These are phyloP conservation scores for Wickerhamiella spandovensis DNA, from an alignment of 805 yeast species.

Conservation along the genomic window DNA sequence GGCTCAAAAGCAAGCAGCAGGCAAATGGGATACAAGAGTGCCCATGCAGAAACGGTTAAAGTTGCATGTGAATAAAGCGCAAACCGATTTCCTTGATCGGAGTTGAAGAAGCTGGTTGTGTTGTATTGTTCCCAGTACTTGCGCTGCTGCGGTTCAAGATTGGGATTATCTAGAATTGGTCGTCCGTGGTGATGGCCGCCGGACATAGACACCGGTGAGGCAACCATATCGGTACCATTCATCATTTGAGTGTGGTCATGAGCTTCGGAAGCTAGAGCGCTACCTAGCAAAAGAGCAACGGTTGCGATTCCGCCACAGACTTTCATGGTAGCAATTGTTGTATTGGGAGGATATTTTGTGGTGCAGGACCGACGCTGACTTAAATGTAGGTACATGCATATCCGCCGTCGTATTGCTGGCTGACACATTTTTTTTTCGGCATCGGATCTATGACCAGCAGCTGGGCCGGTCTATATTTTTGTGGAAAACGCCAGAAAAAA, in stretches of 20 bases:
- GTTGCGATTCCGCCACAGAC: neutral
- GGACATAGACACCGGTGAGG: slow-evolving; percentile 14
- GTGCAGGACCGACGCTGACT: neutral
- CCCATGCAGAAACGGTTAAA: slow-evolving; percentile 31
- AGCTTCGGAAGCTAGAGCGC: neutral
- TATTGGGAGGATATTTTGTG: neutral
- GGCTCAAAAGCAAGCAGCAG: slow-evolving; percentile 49
- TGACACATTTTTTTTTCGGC: neutral
- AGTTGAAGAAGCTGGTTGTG: slow-evolving; percentile 53
- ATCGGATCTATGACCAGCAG: neutral
- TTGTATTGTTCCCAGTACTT: slow-evolving; percentile 68
- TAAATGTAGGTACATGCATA: neutral
- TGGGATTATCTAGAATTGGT: slow-evolving; percentile 43
- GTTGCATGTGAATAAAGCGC: slow-evolving; percentile 44
- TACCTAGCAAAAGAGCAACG: neutral
- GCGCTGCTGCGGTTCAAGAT: slow-evolving; percentile 57
- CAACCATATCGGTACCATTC: slow-evolving; percentile 1
- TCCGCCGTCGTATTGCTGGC: neutral
- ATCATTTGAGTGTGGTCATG: neutral
- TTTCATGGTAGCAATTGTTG: neutral
- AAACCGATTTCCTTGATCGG: slow-evolving; percentile 34
- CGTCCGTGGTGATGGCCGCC: slow-evolving; percentile 16
- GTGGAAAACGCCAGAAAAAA: too few relatives aligned
- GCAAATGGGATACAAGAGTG: slow-evolving; percentile 53
- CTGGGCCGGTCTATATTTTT: neutral